Evolutionary conservation across 2,329 filamentous ascomycete species (phyloP), one percentile per base, ranked within the genome.

Genomic region (Calcarisporium arbuscula): DNA sequence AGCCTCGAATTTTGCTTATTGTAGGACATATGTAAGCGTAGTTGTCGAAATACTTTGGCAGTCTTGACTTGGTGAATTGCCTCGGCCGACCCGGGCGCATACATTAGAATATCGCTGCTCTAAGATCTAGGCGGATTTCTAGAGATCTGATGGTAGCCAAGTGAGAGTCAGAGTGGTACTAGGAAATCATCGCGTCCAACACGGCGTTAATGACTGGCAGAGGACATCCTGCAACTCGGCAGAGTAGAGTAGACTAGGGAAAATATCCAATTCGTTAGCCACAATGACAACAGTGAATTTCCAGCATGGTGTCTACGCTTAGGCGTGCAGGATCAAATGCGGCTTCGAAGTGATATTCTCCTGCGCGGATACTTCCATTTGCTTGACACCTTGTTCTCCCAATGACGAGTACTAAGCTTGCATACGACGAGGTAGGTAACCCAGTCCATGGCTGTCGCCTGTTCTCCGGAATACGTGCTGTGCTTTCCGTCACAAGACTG

Each of bases 211-310:
- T 27, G 9, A 25, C 14, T 40, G 38, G 16, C 34, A 36, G 5
- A 40, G 25, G 1, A 40, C 14, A n/a, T 37, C 34, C 5, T 36
- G 30, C 2, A 40, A 20, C 20, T 40, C 38, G 12, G 37, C 4
- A 6, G 38, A 40, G 33, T 30, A 40, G 12, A 34, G 34, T 6
- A 40, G 16, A 25, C 29, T 37, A 6, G 34, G 23, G 12, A 34
- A 23, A 30, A 37, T 37, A 34, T 40, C n/a, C n/a, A n/a, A n/a
- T 10, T 25, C 22, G 14, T 14, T 9, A n/a, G n/a, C n/a, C n/a
- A n/a, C n/a, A n/a, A n/a, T n/a, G n/a, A n/a, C n/a, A n/a, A n/a
- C n/a, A n/a, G n/a, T n/a, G n/a, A n/a, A 14, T 25, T 25, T 14
- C 14, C 14, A 25, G 10, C 22, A 14, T 25, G n/a, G n/a, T n/a